Evolutionary conservation across 2,329 filamentous ascomycete species (phyloP), one percentile per base, ranked within the genome.

Genomic region (Esteya vermicola): DNA sequence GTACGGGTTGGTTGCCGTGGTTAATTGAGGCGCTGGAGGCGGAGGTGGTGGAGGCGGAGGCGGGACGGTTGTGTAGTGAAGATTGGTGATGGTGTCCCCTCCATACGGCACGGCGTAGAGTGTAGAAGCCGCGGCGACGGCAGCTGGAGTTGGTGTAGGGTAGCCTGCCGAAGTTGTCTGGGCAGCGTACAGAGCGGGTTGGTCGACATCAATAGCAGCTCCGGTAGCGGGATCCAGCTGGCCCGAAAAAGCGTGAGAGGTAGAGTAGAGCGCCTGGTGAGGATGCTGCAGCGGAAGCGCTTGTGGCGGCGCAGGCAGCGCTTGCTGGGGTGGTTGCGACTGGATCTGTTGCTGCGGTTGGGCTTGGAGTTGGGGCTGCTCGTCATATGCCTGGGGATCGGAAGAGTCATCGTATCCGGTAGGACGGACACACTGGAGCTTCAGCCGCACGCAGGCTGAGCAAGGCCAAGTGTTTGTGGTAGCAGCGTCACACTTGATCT

Each of bases 401-500:
- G 57, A 69, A 36, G 60, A 69, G 39, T 78, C 75, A 51, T 86
- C 82, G 51, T 82, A 81, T 43, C 86, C 79, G 42, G 85, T 86
- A 4, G 89, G 91, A 34, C 86, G 85, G 21, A 95, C 80, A 57
- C 91, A 96, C 52, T 91, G 84, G 44, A 95, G 72, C 64, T 95
- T 96, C 46, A 96, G 67, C 36, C 89, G 77, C 46, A 86, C 81
- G 57, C 89, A 98, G 27, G 91, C 85, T 31, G 88, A 91, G 60
- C 89, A 96, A 22, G 91, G 91, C 89, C 91, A 96, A 28, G 85
- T 86, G 58, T 96, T 95, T 31, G 88, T 95, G 13, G 89, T 94
- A 18, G 89, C 89, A 39, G 89, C 86, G 64, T 96, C 91, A 63
- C 89, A 98, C 60, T 94, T 94, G 57, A 98, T 98, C 62, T 98